phyloP scores from a whole-genome alignment of 768 basidiomycete species.

The Lactarius psammicola region DNA sequence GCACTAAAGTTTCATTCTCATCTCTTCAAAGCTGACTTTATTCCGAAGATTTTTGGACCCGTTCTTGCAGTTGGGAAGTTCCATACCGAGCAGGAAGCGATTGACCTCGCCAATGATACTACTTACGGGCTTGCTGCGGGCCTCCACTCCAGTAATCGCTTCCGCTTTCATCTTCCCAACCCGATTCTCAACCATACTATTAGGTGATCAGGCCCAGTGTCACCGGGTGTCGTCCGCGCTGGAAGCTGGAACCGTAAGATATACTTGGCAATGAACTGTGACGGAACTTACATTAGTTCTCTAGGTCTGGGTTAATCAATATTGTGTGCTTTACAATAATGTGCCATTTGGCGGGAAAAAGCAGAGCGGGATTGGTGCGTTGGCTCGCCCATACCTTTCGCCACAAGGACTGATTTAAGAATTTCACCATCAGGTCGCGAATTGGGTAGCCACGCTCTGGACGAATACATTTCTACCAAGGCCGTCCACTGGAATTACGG shows the following conservation, averaged over 20 bases:
- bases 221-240: constrained; percentile 84
- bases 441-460: constrained; percentile 79
- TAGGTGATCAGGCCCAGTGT: constrained; percentile 82
- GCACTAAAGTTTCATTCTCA: background rate
- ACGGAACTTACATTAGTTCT: constrained; percentile 13
- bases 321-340: constrained; percentile 78
- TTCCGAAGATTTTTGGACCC: constrained; percentile 84
- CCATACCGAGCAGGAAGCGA: constrained; percentile 83
- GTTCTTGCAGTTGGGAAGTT: constrained; percentile 83
- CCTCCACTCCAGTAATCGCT: constrained; percentile 72
- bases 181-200: constrained; percentile 27
- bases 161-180: constrained; percentile 2
- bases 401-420: background rate
- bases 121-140: constrained; percentile 91
- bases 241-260: constrained; percentile 81
- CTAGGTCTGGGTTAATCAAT: constrained; percentile 92
- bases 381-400: background rate
- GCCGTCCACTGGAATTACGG: constrained; percentile 89
- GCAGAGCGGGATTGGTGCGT: constrained; percentile 79
- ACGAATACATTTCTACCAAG: constrained; percentile 81
- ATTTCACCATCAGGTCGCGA: constrained; percentile 61
- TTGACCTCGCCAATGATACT: constrained; percentile 82
- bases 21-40: background rate
- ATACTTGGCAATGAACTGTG: background rate
- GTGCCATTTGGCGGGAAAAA: constrained; percentile 97